Evolutionary conservation across 352 stramenopile genomes (phyloP).

Genomic region (Globisporangium cylindrosporum): DNA sequence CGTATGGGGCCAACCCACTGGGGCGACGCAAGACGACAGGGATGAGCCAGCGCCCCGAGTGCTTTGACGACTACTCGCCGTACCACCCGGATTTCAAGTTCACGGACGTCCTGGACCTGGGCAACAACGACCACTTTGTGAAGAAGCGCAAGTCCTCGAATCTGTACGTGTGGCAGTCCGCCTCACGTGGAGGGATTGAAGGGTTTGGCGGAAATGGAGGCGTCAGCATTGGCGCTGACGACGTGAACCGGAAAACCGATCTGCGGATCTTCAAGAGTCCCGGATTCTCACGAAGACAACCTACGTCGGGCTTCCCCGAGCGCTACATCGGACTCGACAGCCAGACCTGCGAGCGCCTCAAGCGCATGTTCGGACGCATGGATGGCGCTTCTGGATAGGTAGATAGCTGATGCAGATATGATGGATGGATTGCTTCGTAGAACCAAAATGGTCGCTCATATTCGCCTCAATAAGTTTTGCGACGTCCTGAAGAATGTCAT

Average conservation of each 20-base stretch:
- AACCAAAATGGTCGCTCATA: too few species aligned
- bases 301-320: slow-evolving; percentile 58
- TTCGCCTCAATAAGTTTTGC: too few species aligned
- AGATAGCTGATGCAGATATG: not conserved
- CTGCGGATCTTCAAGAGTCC: slow-evolving; percentile 83
- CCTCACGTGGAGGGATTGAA: not conserved
- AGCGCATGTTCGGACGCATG: slow-evolving; percentile 73
- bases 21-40: slow-evolving; percentile 8
- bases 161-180: slow-evolving; percentile 3
- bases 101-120: slow-evolving; percentile 32
- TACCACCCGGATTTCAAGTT: slow-evolving; percentile 69
- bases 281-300: slow-evolving; percentile 40
- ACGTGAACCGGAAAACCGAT: slow-evolving; percentile 39
- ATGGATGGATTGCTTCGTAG: not conserved
- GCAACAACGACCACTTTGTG: slow-evolving; percentile 29
- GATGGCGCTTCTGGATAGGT: slow-evolving; percentile 17
- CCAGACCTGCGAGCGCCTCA: slow-evolving; percentile 69
- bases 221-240: not conserved
- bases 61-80: slow-evolving; percentile 79
- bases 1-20: not conserved
- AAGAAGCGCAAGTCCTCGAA: not conserved
- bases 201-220: not conserved
- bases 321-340: slow-evolving; percentile 79
- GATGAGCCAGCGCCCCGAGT: slow-evolving; percentile 30
- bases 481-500: too few species aligned